Base-by-base conservation (phyloP, 2,329 filamentous ascomycete genomes). In the Ophiostoma fasciatum region DNA sequence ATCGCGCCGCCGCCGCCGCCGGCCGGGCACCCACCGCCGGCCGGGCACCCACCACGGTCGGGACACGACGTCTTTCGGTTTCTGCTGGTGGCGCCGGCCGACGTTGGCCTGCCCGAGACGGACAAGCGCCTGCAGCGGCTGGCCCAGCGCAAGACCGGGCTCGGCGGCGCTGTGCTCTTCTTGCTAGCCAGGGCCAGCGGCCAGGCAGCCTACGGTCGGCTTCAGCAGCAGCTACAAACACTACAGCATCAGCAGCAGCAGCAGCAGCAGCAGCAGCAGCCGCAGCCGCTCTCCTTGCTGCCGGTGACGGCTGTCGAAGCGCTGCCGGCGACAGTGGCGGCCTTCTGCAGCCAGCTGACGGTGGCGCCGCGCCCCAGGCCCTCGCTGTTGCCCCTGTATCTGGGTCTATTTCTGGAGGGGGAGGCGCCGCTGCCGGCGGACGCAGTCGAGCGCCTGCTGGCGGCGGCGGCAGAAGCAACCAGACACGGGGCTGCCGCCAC, bases 261-360 rank as follows among this genome's bases (percentile, higher is more conserved):
- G 18, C 30, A 17, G 27, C n/a, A 25, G n/a, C 20, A 9, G 12
- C 4, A 5, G 5, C n/a, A 15, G 13, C 33, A 63, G 60, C 7
- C 49, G 62, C 15, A 32, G 57, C 12, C 44, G 47, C 45, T 64
- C 7, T 58, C 61, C 5, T 45, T 67, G 25, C 48, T 70, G 14
- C 64, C 64, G 3, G 49, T 68, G 33, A 47, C 54, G 13, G 52
- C 51, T 2, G 39, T 51, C 27, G 40, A 47, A 10, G 50, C 54
- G 12, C 49, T 68, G 13, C 50, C 56, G n/a, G 35, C 46, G 2
- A 54, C 51, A 9, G 47, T 71, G 17, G 48, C 52, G n/a, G 44
- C 50, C 1, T 58, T 68, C 37, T 50, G 53, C 35, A 45, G 45
- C 31, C 51, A 57, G 39, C 40, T 55, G 13, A 28, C 36, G n/a